Percentiles rank a stretch among this genome's conserved stretches.
These are phyloP conservation scores for Aspergillus sp. DNA, from an alignment of 2,329 filamentous ascomycete genomes.

Conservation along the genomic window DNA sequence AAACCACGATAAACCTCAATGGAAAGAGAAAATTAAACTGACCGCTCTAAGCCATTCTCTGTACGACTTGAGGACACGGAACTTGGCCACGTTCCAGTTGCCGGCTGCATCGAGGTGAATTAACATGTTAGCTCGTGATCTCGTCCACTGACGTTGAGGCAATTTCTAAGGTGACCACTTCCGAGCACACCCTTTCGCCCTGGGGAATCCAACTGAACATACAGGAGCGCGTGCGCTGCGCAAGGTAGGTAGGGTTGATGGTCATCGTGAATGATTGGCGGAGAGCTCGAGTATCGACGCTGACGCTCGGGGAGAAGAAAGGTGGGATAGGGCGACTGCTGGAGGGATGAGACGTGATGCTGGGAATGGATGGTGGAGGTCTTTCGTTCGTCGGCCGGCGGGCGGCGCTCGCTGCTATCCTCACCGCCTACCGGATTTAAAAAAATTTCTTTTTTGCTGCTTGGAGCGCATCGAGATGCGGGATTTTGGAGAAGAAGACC, in stretches of 20 bases:
- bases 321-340: constrained; percentile 10
- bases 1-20: neutral
- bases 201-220: constrained; percentile 31
- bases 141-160: constrained; percentile 14
- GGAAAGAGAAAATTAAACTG: constrained; percentile 43
- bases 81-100: constrained; percentile 85
- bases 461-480: neutral
- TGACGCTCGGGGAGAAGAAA: constrained; percentile 9
- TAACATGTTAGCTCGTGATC: constrained; percentile 19
- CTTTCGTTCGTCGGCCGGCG: constrained; percentile 2
- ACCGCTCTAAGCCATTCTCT: constrained; percentile 95
- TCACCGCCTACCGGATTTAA: constrained; percentile 37
- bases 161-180: constrained; percentile 12
- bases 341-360: constrained; percentile 8
- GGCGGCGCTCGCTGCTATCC: neutral
- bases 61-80: constrained; percentile 82
- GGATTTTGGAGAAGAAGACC: too few relatives aligned
- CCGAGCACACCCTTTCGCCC: too few relatives aligned
- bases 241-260: constrained; percentile 90
- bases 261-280: constrained; percentile 55
- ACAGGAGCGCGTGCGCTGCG: constrained; percentile 75
- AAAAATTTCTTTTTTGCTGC: constrained; percentile 26
- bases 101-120: constrained; percentile 54
- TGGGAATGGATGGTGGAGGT: constrained; percentile 5
- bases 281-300: constrained; percentile 7